phyloP scores from a whole-genome alignment of 2,329 filamentous ascomycete species.

The Verticillium longisporum region DNA sequence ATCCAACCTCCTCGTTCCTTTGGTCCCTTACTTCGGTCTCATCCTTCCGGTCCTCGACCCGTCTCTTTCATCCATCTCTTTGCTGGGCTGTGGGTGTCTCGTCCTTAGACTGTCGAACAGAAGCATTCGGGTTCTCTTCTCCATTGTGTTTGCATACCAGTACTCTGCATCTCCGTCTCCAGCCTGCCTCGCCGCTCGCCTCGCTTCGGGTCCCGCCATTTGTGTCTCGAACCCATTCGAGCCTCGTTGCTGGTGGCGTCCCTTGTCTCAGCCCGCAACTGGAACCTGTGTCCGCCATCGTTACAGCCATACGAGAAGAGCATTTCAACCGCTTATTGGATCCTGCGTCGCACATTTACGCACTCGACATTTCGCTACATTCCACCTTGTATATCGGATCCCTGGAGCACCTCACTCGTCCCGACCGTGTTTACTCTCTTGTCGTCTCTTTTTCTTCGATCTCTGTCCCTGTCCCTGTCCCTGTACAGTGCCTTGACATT shows the following conservation, averaged over 20 bases:
- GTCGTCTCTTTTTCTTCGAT: background rate
- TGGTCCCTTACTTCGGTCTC: background rate
- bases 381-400: background rate
- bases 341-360: background rate
- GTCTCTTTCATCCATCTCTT: background rate
- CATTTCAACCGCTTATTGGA: background rate
- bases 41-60: background rate
- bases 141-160: background rate
- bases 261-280: background rate
- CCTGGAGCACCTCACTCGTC: background rate
- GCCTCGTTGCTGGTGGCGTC: background rate
- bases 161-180: background rate
- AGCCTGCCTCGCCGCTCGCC: background rate
- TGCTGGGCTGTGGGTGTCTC: background rate
- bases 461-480: background rate
- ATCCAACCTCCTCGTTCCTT: background rate
- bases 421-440: background rate
- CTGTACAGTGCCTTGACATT: background rate
- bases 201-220: background rate
- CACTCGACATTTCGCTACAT: background rate
- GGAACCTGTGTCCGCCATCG: background rate
- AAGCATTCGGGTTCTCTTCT: background rate
- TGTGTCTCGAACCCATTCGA: background rate
- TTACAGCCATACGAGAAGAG: background rate
- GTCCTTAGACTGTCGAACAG: background rate